Conservation (phyloP, 257 asterid genomes). For the Misopates orontium region DNA sequence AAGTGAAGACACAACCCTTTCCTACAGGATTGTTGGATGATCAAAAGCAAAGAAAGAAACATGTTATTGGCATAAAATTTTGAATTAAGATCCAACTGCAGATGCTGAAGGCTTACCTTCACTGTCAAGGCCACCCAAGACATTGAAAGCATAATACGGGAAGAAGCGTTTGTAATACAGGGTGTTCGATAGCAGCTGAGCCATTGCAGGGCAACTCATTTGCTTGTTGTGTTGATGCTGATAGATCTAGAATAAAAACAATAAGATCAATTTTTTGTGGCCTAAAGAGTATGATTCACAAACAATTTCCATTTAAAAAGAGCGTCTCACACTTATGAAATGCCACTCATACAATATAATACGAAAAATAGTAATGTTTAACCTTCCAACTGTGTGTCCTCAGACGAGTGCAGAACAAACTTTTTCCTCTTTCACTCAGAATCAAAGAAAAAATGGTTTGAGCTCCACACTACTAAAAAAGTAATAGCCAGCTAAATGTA, state of each 20-base stretch:
- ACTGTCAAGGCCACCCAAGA: conserved; percentile 89
- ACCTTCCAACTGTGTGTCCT: background rate
- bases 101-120: conserved; percentile 56
- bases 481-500: too few species aligned
- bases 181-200: conserved; percentile 85
- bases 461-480: background rate
- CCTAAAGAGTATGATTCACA: background rate
- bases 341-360: background rate
- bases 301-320: background rate
- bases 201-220: conserved; percentile 99
- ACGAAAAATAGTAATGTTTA: background rate
- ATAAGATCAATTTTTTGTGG: background rate
- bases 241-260: conserved; percentile 48
- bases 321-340: background rate
- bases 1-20: conserved; percentile 95
- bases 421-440: conserved; percentile 4
- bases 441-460: background rate
- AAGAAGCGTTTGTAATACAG: conserved; percentile 90
- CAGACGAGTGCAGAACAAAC: conserved; percentile 1
- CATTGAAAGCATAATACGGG: conserved; percentile 87
- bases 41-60: conserved; percentile 21
- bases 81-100: conserved; percentile 6
- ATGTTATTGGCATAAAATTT: background rate
- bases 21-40: conserved; percentile 43
- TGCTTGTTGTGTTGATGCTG: conserved; percentile 97